phyloP scores from a whole-genome alignment of 192 early-diverging fungal species.

The Backusella luteola region DNA sequence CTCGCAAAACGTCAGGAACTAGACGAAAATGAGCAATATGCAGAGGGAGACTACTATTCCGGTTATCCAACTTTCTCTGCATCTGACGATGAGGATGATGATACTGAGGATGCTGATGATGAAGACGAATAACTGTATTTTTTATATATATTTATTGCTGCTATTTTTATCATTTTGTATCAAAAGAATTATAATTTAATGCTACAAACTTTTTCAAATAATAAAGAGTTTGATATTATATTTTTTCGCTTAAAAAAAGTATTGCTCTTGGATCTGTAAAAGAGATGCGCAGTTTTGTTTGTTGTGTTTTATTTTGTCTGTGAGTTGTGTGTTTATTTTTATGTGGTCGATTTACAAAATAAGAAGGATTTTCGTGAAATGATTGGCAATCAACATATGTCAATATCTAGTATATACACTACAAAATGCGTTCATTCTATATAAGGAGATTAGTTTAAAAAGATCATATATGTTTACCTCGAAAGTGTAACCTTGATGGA shows the following conservation, averaged over 20 bases:
- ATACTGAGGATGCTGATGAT: neutral
- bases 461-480: too few species aligned
- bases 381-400: neutral
- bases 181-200: constrained; percentile 2
- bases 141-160: neutral
- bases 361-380: too few species aligned
- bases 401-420: neutral
- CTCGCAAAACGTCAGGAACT: neutral
- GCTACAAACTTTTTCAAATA: neutral
- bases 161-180: neutral
- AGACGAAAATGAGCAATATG: neutral
- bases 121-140: neutral
- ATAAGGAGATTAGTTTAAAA: too few species aligned
- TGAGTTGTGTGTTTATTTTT: neutral
- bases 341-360: too few species aligned
- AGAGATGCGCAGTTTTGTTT: neutral
- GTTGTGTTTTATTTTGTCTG: neutral
- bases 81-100: neutral
- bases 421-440: too few species aligned
- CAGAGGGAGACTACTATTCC: neutral
- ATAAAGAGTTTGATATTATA: constrained; percentile 4
- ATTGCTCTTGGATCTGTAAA: neutral
- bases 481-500: too few species aligned
- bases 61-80: neutral
- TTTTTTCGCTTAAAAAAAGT: neutral